A percentile compares a stretch with the other conserved stretches of the same genome.
phyloP scores from a whole-genome alignment of 345 rosid species.

The Litchi chinensis region DNA sequence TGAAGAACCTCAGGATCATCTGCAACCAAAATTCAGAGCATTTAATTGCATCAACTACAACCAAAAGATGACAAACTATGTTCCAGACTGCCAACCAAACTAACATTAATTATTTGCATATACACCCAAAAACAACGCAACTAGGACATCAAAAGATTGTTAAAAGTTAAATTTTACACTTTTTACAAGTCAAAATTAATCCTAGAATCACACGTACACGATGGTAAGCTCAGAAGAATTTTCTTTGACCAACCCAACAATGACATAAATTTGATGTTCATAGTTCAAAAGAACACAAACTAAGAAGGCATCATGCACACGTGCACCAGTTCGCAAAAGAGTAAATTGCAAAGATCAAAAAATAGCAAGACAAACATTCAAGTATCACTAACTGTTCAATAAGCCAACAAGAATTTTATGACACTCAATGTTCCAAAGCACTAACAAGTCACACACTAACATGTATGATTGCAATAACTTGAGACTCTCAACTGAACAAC shows the following conservation, averaged over 20 bases:
- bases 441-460: background rate
- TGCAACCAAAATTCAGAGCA: constrained; percentile 37
- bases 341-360: background rate
- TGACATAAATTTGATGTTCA: background rate
- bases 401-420: background rate
- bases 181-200: background rate
- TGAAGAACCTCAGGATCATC: constrained; percentile 76
- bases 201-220: background rate
- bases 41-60: constrained; percentile 5
- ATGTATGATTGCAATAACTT: background rate
- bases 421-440: background rate
- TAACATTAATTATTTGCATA: background rate
- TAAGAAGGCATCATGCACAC: background rate
- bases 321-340: background rate
- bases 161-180: background rate
- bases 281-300: background rate
- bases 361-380: background rate
- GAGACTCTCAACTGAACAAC: background rate
- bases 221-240: background rate
- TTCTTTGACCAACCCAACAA: background rate
- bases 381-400: background rate
- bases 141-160: background rate
- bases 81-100: background rate
- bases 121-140: background rate
- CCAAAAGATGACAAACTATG: background rate